Evolutionary conservation across 305 asterid species (phyloP).

Genomic region (Withania somnifera): DNA sequence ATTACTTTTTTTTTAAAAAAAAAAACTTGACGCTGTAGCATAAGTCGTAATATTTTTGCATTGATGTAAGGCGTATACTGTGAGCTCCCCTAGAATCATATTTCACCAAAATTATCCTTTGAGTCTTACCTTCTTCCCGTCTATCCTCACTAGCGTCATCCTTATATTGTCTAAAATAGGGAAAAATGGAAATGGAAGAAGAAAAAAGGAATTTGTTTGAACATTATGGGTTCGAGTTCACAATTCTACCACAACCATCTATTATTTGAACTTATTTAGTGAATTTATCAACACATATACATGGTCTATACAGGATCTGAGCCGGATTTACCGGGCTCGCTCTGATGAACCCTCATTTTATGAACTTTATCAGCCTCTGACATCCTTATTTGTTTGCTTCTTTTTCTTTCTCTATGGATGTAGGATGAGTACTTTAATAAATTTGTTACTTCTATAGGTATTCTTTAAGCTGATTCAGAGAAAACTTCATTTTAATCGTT

Average conservation of each 20-base stretch:
- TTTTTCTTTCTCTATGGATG: too few species aligned
- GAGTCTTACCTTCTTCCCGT: neutral
- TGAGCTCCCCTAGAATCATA: neutral
- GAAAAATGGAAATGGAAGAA: neutral
- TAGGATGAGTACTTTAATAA: neutral
- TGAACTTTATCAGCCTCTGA: neutral
- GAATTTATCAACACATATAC: neutral
- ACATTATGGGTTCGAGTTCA: neutral
- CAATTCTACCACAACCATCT: neutral
- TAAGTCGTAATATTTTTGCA: neutral
- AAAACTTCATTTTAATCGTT: neutral
- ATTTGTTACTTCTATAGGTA: neutral
- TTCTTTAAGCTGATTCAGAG: neutral
- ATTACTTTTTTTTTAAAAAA: neutral
- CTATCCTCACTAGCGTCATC: neutral
- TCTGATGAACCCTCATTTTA: neutral
- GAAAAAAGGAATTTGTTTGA: neutral
- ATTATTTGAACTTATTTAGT: neutral
- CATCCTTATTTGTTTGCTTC: neutral
- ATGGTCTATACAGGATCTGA: neutral
- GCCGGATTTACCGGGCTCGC: neutral
- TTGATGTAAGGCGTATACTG: neutral
- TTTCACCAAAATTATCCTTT: neutral
- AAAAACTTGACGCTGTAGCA: neutral
- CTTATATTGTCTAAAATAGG: neutral